Evolutionary conservation across 1,284 basidiomycete species (phyloP), one percentile per base, ranked within the genome.

Genomic region (Rhodotorula sp.): DNA sequence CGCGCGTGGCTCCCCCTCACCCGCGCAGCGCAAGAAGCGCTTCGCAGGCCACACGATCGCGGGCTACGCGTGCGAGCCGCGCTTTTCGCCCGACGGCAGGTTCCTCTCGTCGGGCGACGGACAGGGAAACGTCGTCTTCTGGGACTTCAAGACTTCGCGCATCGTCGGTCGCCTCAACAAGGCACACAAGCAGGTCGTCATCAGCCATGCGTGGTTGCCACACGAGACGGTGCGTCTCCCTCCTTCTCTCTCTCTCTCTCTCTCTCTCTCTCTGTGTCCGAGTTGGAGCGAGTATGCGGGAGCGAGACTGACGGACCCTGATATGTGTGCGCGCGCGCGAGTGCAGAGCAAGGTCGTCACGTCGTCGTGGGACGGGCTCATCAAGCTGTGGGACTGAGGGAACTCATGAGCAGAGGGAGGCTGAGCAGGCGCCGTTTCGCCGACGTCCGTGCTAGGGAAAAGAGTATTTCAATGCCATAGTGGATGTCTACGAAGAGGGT

Each of bases 121-220:
- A 6, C 89, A 90, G 73, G 97, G 97, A 2, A 94, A 97, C 81
- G 86, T 99, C 57, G 92, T 98, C 25, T 97, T 98, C 82, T 99
- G 96, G 97, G 97, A 99, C 83, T 99, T 94, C 93, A 99, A 98
- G 84, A 94, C 89, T n/a, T 77, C 78, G n/a, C 91, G 93, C 7
- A 88, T 99, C 81, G 91, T 94, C 82, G 95, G 92, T 74, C 85
- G 94, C 58, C 83, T 99, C 69, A 62, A 72, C 56, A 88, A 89
- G 70, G 92, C 92, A 12, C 97, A 99, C 82, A 89, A 87, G 54
- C 93, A 98, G 83, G 96, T 97, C 17, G 91, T 99, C 61, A 97
- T 99, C 78, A 88, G 92, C 56, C 97, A 99, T 80, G 92, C 91
- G 79, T 99, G 97, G 97, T 83, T 99, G 76, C 96, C 96, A 64